Conservation (phyloP, 2,329 filamentous ascomycete genomes). For the Pseudogymnoascus sp. region DNA sequence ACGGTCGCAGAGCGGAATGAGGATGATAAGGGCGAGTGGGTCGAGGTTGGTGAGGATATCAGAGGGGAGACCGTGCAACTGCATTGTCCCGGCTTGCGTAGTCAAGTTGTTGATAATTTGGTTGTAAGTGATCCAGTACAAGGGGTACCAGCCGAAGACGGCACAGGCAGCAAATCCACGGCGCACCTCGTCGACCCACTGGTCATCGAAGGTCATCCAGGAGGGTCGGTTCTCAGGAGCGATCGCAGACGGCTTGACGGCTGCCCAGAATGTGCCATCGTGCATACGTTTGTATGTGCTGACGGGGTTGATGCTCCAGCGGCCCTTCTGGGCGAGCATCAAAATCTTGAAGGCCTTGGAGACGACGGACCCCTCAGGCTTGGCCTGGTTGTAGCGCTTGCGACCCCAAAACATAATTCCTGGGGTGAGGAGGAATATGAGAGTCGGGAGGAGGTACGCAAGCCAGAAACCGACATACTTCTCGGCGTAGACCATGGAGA, state of each 20-base stretch:
- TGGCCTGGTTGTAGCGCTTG: slow-evolving; percentile 46
- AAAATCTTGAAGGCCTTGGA: slow-evolving; percentile 50
- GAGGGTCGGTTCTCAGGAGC: slow-evolving; percentile 52
- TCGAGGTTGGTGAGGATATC: slow-evolving; percentile 54
- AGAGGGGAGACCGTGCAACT: slow-evolving; percentile 45
- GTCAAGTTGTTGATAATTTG: slow-evolving; percentile 62
- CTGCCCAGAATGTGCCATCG: slow-evolving; percentile 48
- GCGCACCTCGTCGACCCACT: slow-evolving; percentile 61
- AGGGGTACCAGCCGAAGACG: slow-evolving; percentile 62
- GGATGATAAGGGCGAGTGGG: slow-evolving; percentile 50
- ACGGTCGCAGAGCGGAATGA: slow-evolving; percentile 44
- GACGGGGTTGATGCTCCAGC: slow-evolving; percentile 46
- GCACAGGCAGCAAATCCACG: slow-evolving; percentile 52
- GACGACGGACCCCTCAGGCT: slow-evolving; percentile 59
- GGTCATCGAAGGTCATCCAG: slow-evolving; percentile 77
- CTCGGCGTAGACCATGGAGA: slow-evolving; percentile 44
- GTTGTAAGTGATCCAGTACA: slow-evolving; percentile 56
- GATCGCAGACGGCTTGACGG: slow-evolving; percentile 47
- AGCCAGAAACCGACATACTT: slow-evolving; percentile 45
- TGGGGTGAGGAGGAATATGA: slow-evolving; percentile 47
- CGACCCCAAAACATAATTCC: slow-evolving; percentile 48
- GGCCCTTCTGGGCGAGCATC: slow-evolving; percentile 45
- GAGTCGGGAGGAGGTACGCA: slow-evolving; percentile 32
- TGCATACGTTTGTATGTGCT: slow-evolving; percentile 49
- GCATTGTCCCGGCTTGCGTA: slow-evolving; percentile 50